Evolutionary conservation across 768 basidiomycete genomes (phyloP).

Genomic region (Termitomyces eurrhizus): DNA sequence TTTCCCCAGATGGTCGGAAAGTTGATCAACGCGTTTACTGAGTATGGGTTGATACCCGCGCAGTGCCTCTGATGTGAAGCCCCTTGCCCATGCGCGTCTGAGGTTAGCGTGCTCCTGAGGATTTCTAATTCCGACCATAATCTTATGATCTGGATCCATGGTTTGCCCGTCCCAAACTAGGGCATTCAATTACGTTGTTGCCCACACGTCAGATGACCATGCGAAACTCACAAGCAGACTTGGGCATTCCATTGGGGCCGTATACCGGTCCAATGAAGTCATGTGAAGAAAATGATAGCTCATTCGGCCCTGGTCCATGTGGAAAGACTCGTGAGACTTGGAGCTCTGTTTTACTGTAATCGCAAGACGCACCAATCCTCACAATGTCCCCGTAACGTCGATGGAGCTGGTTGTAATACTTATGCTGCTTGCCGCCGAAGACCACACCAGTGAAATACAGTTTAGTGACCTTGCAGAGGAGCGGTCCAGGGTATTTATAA

Average conservation of each 20-base stretch:
- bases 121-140: constrained; percentile 28
- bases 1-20: constrained; percentile 17
- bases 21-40: constrained; percentile 16
- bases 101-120: constrained; percentile 28
- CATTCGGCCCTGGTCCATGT: constrained; percentile 37
- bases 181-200: not conserved
- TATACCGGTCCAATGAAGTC: constrained; percentile 28
- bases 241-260: constrained; percentile 36
- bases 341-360: not conserved
- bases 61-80: constrained; percentile 30
- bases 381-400: constrained; percentile 51
- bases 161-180: constrained; percentile 31
- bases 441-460: constrained; percentile 28
- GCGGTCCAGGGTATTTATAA: constrained; percentile 43
- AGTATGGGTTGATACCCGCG: constrained; percentile 21
- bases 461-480: constrained; percentile 35
- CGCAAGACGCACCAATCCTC: constrained; percentile 38
- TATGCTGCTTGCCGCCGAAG: constrained; percentile 36
- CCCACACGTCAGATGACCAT: too few relatives aligned
- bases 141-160: constrained; percentile 12
- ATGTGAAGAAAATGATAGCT: constrained; percentile 35
- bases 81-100: constrained; percentile 37
- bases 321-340: not conserved
- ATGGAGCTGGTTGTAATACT: constrained; percentile 40
- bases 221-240: constrained; percentile 23